Percentiles rank a stretch among this genome's conserved stretches.
phyloP scores from a whole-genome alignment of 495 filamentous ascomycete genomes.

The Tuber magnatum region DNA sequence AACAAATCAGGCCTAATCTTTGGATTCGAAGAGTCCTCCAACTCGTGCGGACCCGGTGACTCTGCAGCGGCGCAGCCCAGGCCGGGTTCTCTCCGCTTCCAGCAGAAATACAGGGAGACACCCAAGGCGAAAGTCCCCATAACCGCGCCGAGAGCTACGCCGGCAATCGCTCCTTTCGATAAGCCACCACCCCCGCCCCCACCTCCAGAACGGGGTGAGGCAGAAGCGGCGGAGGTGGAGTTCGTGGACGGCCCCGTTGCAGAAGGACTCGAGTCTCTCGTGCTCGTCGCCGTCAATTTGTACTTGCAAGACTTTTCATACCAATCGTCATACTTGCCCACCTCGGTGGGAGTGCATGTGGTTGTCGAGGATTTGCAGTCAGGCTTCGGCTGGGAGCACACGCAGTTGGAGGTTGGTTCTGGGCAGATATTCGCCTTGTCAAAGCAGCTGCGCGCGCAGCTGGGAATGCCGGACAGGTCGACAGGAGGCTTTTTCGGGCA shows the following conservation, averaged over 20 bases:
- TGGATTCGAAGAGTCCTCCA: not conserved
- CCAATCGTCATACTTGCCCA: not conserved
- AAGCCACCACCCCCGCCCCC: not conserved
- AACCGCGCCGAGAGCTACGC: not conserved
- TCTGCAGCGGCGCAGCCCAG: not conserved
- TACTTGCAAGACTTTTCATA: conserved; percentile 4
- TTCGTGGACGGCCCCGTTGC: not conserved
- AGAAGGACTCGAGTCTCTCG: not conserved
- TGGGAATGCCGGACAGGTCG: not conserved
- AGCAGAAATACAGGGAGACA: not conserved
- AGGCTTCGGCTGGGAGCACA: conserved; percentile 9
- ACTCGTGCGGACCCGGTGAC: not conserved
- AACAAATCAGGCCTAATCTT: not conserved
- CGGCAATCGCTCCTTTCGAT: not conserved
- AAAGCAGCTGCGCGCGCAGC: conserved; percentile 5
- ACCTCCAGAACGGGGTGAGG: not conserved
- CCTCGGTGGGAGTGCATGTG: not conserved
- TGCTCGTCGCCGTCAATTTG: not conserved
- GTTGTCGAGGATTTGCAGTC: not conserved
- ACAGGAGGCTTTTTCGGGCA: conserved; percentile 6
- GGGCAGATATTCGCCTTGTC: not conserved
- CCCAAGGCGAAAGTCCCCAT: not conserved
- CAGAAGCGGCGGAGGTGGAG: not conserved
- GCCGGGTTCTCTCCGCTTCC: not conserved
- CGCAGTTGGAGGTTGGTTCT: conserved; percentile 5